phyloP scores from a whole-genome alignment of 2,329 filamentous ascomycete species.

The Leptographium radiaticola region DNA sequence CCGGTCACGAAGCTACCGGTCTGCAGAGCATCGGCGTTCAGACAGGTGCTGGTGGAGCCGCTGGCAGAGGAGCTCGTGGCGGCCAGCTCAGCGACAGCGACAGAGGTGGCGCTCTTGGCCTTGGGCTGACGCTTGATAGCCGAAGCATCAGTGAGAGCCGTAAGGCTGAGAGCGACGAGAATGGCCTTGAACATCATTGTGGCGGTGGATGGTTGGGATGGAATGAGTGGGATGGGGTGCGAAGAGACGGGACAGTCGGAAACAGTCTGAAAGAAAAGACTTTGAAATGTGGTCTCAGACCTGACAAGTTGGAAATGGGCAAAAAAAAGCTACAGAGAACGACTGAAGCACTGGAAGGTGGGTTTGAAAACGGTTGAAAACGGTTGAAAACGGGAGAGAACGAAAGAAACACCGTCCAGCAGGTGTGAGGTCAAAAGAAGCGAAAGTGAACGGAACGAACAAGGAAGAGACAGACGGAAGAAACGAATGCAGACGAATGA shows the following conservation, averaged over 20 bases:
- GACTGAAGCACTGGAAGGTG: not conserved
- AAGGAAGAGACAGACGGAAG: not conserved
- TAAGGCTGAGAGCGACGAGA: slow-evolving; percentile 35
- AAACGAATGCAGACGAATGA: not conserved
- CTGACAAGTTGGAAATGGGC: slow-evolving; percentile 18
- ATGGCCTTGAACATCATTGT: slow-evolving; percentile 41
- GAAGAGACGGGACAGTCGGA: slow-evolving; percentile 4
- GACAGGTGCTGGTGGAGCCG: slow-evolving; percentile 19
- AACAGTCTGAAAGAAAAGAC: not conserved
- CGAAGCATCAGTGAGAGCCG: slow-evolving; percentile 31
- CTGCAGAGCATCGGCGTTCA: slow-evolving; percentile 33
- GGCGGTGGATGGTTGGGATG: slow-evolving; percentile 9
- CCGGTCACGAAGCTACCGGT: slow-evolving; percentile 36
- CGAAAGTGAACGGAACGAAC: slow-evolving; percentile 17
- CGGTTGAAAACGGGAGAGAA: slow-evolving; percentile 23
- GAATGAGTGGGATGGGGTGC: not conserved
- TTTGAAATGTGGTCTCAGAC: slow-evolving; percentile 35
- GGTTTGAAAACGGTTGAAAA: not conserved
- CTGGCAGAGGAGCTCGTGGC: slow-evolving; percentile 12
- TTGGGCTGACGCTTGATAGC: slow-evolving; percentile 22
- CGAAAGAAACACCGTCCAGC: slow-evolving; percentile 29
- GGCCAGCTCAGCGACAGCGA: not conserved
- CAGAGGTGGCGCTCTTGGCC: slow-evolving; percentile 4
- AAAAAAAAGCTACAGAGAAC: slow-evolving; percentile 5
- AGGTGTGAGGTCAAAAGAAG: slow-evolving; percentile 17